A percentile compares a stretch with the other conserved stretches of the same genome.
phyloP scores from a whole-genome alignment of 140 eudicot species.

The Senecio squalidus region DNA sequence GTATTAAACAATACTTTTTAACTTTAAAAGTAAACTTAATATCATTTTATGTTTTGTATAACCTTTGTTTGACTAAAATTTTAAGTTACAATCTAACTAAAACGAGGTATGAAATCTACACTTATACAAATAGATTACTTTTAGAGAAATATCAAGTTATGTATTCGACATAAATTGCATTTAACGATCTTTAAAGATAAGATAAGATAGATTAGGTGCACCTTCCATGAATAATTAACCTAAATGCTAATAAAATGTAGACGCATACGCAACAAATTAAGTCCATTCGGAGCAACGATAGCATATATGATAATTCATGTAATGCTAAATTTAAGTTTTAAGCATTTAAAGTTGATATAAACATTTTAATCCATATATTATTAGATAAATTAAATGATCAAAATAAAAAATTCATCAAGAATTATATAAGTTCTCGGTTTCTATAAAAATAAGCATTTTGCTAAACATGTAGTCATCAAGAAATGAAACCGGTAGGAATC shows the following conservation, averaged over 20 bases:
- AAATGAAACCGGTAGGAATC: no score
- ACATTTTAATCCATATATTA: neutral
- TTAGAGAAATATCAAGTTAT: neutral
- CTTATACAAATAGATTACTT: neutral
- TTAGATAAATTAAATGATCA: no score
- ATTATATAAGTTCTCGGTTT: no score
- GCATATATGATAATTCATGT: neutral
- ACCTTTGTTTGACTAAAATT: conserved; percentile 1
- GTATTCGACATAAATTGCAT: conserved; percentile 1
- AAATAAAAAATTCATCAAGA: no score
- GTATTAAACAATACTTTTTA: neutral
- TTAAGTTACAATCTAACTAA: conserved; percentile 4
- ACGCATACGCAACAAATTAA: conserved; percentile 15
- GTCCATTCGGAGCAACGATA: conserved; percentile 14
- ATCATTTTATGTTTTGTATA: neutral
- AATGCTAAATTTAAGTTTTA: neutral
- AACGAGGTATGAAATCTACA: neutral
- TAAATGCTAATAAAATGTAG: conserved; percentile 3
- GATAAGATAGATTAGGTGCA: conserved; percentile 24
- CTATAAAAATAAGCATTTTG: no score
- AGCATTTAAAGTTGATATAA: neutral
- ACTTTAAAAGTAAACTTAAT: neutral
- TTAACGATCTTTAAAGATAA: conserved; percentile 12
- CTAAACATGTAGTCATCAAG: no score
- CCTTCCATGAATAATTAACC: conserved; percentile 20